Conservation (phyloP, 1,284 basidiomycete species). For the Ceratobasidium sp. region DNA sequence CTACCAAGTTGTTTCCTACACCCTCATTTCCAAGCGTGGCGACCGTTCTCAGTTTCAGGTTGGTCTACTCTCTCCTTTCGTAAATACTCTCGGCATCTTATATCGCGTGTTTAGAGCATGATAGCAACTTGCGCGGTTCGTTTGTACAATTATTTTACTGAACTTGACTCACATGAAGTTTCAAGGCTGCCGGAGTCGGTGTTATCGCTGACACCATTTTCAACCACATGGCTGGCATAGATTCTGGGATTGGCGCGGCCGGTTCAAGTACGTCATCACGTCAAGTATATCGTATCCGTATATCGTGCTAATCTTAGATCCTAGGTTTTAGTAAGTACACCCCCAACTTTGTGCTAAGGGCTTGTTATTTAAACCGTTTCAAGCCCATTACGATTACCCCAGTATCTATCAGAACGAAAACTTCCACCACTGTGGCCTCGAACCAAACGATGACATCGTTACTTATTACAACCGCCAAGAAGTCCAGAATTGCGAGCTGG, state of each 20-base stretch:
- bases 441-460: constrained; percentile 28
- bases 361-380: not conserved
- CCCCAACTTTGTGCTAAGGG: not conserved
- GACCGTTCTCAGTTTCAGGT: constrained; percentile 42
- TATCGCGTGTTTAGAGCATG: constrained; percentile 40
- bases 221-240: constrained; percentile 44
- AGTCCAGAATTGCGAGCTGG: constrained; percentile 62
- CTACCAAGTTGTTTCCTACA: constrained; percentile 45
- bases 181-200: constrained; percentile 42
- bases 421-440: constrained; percentile 42
- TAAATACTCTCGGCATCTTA: not conserved
- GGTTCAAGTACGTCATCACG: constrained; percentile 15
- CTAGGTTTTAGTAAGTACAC: constrained; percentile 23
- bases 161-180: not conserved
- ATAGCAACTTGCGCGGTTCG: constrained; percentile 35
- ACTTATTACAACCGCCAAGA: constrained; percentile 59
- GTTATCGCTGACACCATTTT: constrained; percentile 44
- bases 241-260: constrained; percentile 28
- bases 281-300: not conserved
- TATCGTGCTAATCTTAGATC: not conserved
- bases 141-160: not conserved
- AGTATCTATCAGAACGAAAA: constrained; percentile 32
- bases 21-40: constrained; percentile 44
- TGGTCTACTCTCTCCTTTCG: too few species aligned
- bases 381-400: constrained; percentile 24